Base-by-base conservation (phyloP, 2,329 filamentous ascomycete genomes). In the Aspergillus melleus region DNA sequence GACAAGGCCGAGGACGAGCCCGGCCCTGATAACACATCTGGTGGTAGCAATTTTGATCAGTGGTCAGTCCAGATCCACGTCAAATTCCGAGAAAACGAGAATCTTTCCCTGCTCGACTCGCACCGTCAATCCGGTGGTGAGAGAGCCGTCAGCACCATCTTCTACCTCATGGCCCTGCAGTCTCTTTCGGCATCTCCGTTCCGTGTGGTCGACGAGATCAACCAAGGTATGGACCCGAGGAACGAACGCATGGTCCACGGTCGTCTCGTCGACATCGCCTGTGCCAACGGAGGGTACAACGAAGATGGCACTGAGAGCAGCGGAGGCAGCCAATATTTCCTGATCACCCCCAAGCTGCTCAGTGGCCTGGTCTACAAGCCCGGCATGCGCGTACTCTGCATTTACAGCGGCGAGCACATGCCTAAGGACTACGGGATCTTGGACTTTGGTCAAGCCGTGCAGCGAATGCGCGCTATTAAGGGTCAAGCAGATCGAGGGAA, bases 161-260 rank as follows among this genome's bases (percentile, higher is more conserved):
- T 98, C 83, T 99, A 96, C 79, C 91, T 99, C 58, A 98, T 99
- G 93, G 92, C 95, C 5, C 85, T 99, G 26, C 95, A 99, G 76
- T 91, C 91, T 53, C 88, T 99, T 70, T 94, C 95, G 16, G 90
- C 92, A 70, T 92, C 93, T 3, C 95, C 95, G 1, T 99, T 99
- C 85, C 92, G 95, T 55, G 94, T 99, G 53, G 95, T 99, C 60
- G 95, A 99, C 77, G 95, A 99, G 80, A 99, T 99, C 83, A 99
- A 99, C 73, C 95, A 99, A 79, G 95, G 95, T 66, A 99, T 99
- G 95, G 95, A 99, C 75, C 95, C 94, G 49, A 89, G 95, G 70
- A 99, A 99, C 77, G 95, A 99, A 78, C 90, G 95, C 68, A 96
- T 97, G 86, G 93, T 99, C 16, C 95, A 99, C 78, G 92, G 94